Evolutionary conservation across 169 alveolate species (phyloP), one percentile per base, ranked within the genome.

Genomic region (Eimeria zaria): DNA sequence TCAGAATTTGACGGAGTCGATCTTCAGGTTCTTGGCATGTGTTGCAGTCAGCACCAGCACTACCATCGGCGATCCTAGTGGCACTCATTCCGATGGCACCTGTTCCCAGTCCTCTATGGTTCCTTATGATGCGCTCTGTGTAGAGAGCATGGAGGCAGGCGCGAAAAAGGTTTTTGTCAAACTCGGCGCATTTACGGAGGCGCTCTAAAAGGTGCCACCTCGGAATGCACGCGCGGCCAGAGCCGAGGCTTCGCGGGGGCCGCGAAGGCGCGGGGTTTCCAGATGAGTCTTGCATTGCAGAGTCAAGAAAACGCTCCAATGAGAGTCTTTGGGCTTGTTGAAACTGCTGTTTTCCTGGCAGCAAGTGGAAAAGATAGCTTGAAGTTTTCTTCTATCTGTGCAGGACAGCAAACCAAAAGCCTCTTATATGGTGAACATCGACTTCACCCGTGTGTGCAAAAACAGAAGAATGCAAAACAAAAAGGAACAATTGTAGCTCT

Each of bases 71-170:
- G 22, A n/a, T 14, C 27, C 48, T 69, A 30, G 8, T 30, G 27
- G 24, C 22, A 33, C 24, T 7, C 27, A 4, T 33, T 8, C 33
- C 48, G 20, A 27, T 69, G 80, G 20, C 60, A 14, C 12, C 20
- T 14, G 51, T 18, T 12, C 51, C 80, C 51, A 12, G 4, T 14
- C 80, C 80, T 2, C 30, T 16, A 1, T 11, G n/a, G 46, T n/a
- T n/a, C 27, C 16, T 69, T 11, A 46, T 69, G 9, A 33, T 2
- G 46, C 48, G 80, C 36, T 69, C 80, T 69, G 80, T 69, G 80
- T 69, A 69, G 80, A 69, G 80, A 1, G 80, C 80, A 16, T 69
- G 80, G 80, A 33, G 36, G n/a, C 80, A 69, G 51, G 80, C 80
- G 18, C 20, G 80, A 14, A 69, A 33, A 33, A 69, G 36, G 2